Conservation (phyloP, 1,284 basidiomycete genomes). For the Lentinula novae-zelandiae region DNA sequence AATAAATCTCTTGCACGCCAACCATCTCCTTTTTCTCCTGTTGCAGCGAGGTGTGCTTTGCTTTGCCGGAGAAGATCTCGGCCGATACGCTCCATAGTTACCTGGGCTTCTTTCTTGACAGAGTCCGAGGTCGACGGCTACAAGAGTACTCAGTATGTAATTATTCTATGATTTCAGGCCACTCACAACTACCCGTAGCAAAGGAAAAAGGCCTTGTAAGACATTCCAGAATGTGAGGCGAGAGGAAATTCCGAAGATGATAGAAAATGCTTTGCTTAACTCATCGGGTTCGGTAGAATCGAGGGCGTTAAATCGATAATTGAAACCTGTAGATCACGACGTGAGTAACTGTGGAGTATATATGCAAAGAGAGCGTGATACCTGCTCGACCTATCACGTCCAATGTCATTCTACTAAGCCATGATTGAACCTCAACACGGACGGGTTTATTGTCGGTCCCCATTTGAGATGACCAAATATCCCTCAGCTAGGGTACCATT, state of each 20-base stretch:
- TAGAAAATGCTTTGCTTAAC: conserved; percentile 44
- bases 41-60: conserved; percentile 31
- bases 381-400: conserved; percentile 71
- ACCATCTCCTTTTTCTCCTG: conserved; percentile 28
- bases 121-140: conserved; percentile 10
- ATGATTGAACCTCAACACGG: conserved; percentile 34
- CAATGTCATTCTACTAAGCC: conserved; percentile 55
- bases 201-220: conserved; percentile 30
- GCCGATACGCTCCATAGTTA: conserved; percentile 32
- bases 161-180: neutral
- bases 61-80: conserved; percentile 39
- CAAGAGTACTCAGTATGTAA: conserved; percentile 24
- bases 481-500: conserved; percentile 36
- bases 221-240: conserved; percentile 28
- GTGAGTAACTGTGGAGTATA: neutral
- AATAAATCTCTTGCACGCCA: conserved; percentile 43
- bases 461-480: conserved; percentile 36
- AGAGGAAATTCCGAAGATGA: conserved; percentile 32
- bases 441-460: conserved; percentile 20
- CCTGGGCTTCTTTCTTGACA: conserved; percentile 12
- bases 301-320: conserved; percentile 60
- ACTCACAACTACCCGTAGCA: neutral
- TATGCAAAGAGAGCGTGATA: conserved; percentile 16
- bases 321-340: conserved; percentile 43
- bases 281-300: conserved; percentile 36